phyloP scores from a whole-genome alignment of 2,329 filamentous ascomycete species.

The Cryphonectria radicalis region DNA sequence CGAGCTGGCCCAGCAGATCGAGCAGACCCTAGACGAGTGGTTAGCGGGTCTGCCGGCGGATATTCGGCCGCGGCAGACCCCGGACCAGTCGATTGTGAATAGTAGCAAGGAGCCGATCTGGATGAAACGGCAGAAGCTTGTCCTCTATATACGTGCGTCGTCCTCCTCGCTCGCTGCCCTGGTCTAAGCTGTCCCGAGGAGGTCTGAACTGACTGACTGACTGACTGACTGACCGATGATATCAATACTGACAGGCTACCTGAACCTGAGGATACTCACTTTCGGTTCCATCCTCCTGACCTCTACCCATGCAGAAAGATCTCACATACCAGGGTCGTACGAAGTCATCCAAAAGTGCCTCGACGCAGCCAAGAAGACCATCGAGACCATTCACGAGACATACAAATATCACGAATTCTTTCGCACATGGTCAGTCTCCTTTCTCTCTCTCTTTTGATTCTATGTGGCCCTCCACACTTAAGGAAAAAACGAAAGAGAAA shows the following conservation, averaged over 20 bases:
- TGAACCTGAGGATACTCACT: conserved; percentile 36
- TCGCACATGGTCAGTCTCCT: conserved; percentile 35
- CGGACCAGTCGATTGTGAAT: conserved; percentile 30
- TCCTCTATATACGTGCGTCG: conserved; percentile 34
- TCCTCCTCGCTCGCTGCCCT: neutral
- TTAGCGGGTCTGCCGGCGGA: conserved; percentile 31
- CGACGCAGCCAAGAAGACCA: conserved; percentile 36
- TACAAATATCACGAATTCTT: conserved; percentile 39
- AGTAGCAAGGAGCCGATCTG: conserved; percentile 34
- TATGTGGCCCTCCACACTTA: too few species aligned
- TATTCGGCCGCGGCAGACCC: conserved; percentile 31
- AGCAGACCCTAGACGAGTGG: conserved; percentile 35
- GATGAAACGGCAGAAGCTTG: conserved; percentile 36
- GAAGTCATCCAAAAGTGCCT: conserved; percentile 34
- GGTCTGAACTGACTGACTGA: neutral
- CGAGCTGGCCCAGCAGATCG: conserved; percentile 33
- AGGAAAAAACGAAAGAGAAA: too few species aligned
- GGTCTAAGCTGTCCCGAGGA: neutral
- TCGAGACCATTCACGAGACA: conserved; percentile 37
- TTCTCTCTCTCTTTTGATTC: too few species aligned
- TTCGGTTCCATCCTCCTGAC: conserved; percentile 37
- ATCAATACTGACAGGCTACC: conserved; percentile 31
- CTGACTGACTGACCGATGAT: too few species aligned
- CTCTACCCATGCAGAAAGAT: conserved; percentile 30
- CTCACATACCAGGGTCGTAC: conserved; percentile 29